A percentile compares a stretch with the other conserved stretches of the same genome.
Evolutionary conservation across 164 flowering plant species (phyloP).

Genomic region (Platanus orientalis): DNA sequence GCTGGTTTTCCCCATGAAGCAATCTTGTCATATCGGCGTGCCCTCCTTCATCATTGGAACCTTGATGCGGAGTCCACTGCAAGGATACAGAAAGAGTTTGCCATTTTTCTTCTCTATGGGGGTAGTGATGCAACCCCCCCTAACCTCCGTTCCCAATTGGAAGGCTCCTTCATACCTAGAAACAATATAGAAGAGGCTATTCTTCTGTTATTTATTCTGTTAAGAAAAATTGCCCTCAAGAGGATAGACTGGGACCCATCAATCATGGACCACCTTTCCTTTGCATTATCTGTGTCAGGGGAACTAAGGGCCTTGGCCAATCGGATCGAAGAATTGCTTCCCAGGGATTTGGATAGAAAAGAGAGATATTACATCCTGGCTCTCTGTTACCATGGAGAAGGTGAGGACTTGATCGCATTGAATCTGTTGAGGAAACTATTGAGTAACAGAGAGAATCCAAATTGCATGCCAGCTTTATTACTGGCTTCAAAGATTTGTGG

Average conservation of each 20-base stretch:
- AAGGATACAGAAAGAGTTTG: constrained; percentile 76
- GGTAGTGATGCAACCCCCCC: constrained; percentile 84
- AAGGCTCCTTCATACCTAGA: constrained; percentile 70
- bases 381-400: constrained; percentile 78
- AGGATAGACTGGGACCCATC: constrained; percentile 77
- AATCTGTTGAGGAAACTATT: constrained; percentile 59
- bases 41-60: constrained; percentile 77
- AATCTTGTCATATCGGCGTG: constrained; percentile 64
- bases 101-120: constrained; percentile 77
- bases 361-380: constrained; percentile 57
- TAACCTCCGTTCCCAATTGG: constrained; percentile 69
- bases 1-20: constrained; percentile 56
- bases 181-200: constrained; percentile 90
- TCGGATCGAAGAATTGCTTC: constrained; percentile 67
- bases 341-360: constrained; percentile 46
- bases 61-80: constrained; percentile 61
- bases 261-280: constrained; percentile 71
- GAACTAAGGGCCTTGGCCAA: constrained; percentile 46
- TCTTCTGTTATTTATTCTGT: constrained; percentile 61
- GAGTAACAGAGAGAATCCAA: constrained; percentile 41
- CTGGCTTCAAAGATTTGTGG: constrained; percentile 79
- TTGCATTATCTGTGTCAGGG: constrained; percentile 72
- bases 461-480: constrained; percentile 42
- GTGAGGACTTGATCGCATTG: constrained; percentile 54
- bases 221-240: constrained; percentile 43